A percentile compares a stretch with the other conserved stretches of the same genome.
These are phyloP conservation scores for Suhomyces yuchorum DNA, from an alignment of 1,139 yeast genomes.

Conservation along the genomic window DNA sequence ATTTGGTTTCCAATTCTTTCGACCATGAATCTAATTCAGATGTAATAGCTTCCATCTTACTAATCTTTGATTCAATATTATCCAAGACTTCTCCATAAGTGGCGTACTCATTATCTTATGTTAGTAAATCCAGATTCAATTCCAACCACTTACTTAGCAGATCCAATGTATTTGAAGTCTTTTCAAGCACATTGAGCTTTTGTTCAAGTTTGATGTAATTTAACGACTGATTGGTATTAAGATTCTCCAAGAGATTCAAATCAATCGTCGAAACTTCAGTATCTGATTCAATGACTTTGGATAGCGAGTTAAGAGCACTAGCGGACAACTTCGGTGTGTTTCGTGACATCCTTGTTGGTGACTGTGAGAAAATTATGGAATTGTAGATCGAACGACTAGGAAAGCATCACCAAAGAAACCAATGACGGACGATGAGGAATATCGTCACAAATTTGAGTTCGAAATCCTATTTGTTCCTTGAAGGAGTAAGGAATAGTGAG, in stretches of 20 bases:
- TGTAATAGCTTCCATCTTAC: constrained; percentile 46
- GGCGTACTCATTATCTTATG: constrained; percentile 35
- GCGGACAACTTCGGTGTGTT: constrained; percentile 35
- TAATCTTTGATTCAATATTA: constrained; percentile 48
- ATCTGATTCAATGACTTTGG: constrained; percentile 48
- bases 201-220: constrained; percentile 58
- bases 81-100: constrained; percentile 33
- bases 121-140: constrained; percentile 9
- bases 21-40: constrained; percentile 65
- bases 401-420: too few species aligned
- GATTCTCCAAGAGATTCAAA: constrained; percentile 52
- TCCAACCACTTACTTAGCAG: constrained; percentile 33
- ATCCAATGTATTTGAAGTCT: constrained; percentile 33
- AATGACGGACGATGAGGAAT: too few species aligned
- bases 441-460: too few species aligned
- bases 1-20: constrained; percentile 49
- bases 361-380: background rate
- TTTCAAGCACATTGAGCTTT: constrained; percentile 42
- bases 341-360: constrained; percentile 22
- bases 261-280: constrained; percentile 56
- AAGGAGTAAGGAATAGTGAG: background rate
- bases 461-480: too few species aligned
- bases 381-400: background rate
- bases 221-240: constrained; percentile 59
- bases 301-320: constrained; percentile 31